Conservation (phyloP, 306 rosid species). For the Fragaria iinumae region DNA sequence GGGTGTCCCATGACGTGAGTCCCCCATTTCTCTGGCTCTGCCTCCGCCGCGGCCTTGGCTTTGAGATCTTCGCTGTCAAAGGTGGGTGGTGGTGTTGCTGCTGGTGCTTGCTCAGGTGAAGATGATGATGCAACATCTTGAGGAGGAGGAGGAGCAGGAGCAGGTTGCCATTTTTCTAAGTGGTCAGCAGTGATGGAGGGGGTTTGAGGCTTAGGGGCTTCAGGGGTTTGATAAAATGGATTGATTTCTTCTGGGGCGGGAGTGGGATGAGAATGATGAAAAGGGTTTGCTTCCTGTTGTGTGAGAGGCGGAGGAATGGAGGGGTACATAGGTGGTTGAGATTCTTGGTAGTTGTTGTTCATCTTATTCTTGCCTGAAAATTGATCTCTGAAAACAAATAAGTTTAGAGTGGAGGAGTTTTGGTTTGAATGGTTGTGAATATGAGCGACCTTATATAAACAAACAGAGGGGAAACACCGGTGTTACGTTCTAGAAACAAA, state of each 20-base stretch:
- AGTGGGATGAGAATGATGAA: conserved; percentile 6
- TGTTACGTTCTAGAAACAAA: background rate
- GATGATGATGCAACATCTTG: conserved; percentile 17
- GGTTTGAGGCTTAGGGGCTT: conserved; percentile 7
- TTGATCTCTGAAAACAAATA: background rate
- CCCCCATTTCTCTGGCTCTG: conserved; percentile 44
- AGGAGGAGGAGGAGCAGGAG: background rate
- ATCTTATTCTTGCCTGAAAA: conserved; percentile 11
- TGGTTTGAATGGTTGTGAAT: background rate
- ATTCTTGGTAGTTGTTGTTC: conserved; percentile 20
- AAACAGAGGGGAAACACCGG: background rate
- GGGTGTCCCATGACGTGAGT: conserved; percentile 57
- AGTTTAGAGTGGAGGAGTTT: background rate
- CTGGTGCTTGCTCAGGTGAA: background rate
- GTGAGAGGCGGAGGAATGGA: conserved; percentile 23
- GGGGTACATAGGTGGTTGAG: conserved; percentile 27
- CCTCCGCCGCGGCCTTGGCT: conserved; percentile 3
- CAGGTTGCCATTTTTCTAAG: background rate
- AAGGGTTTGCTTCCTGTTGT: conserved; percentile 23
- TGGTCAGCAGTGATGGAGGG: background rate
- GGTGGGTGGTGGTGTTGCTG: background rate
- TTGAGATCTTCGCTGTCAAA: background rate
- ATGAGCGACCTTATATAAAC: background rate
- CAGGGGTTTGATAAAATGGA: conserved; percentile 25
- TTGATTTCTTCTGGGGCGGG: conserved; percentile 12